Evolutionary conservation across 1,284 basidiomycete species (phyloP), one percentile per base, ranked within the genome.

Genomic region (Lignosus rhinocerotis): DNA sequence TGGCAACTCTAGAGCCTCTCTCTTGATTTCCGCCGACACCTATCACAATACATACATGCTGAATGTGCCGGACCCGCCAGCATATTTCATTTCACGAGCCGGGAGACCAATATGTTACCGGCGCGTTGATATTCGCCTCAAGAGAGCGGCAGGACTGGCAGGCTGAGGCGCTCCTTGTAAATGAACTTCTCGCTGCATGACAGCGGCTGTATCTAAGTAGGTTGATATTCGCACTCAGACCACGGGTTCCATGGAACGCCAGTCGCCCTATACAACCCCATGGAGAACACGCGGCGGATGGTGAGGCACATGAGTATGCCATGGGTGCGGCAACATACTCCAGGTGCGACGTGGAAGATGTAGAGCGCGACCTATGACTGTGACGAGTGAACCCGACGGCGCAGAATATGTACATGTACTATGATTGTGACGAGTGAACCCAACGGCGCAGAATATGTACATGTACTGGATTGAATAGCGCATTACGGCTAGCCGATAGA

Each of bases 281-380:
- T 54, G 32, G 36, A 36, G 53, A 41, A 55, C 36, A 31, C 44
- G 33, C 42, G n/a, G n/a, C 53, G 47, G n/a, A 34, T 48, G 48
- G 55, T 42, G 17, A 48, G 48, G 32, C 45, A 46, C 30, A 51
- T 10, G 41, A 55, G 31, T 6, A 25, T 25, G 25, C 25, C 25
- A 55, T 49, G 10, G 57, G 44, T 2, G 42, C 52, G 12, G 53
- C 44, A n/a, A 51, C 16, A 34, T 36, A 55, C 33, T 55, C 25
- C 57, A 38, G 53, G 52, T 6, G 53, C 42, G 38, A 30, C 36
- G 36, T 51, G 53, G 19, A 55, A 47, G 43, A 51, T 59, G 61
- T 80, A 80, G 65, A 80, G 80, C 1, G 65, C 54, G 14, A 70
- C 70, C 64, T 80, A 80, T 16, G 70, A 72, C 16, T 56, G 52